Evolutionary conservation across 192 early-diverging fungal species (phyloP).

Genomic region (Chytriomyces confervae): DNA sequence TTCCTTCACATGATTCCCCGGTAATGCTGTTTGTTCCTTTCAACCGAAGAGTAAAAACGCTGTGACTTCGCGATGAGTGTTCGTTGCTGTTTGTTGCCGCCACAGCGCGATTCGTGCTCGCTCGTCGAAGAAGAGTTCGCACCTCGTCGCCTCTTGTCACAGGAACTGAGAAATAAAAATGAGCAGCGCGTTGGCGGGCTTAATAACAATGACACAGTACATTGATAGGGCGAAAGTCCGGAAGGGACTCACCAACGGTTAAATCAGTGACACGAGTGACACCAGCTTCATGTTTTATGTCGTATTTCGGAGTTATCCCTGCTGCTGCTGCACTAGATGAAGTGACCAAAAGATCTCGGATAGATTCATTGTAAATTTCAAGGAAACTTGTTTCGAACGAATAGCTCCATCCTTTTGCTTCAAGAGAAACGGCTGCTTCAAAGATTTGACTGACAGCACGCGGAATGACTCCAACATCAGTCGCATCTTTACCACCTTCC

Average conservation of each 20-base stretch:
- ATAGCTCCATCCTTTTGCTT: slow-evolving; percentile 88
- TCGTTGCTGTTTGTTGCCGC: slow-evolving; percentile 94
- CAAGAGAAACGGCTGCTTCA: slow-evolving; percentile 68
- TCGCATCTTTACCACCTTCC: slow-evolving; percentile 51
- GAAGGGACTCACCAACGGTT: slow-evolving; percentile 55
- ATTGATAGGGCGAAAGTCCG: slow-evolving; percentile 3
- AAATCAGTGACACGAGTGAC: slow-evolving; percentile 81
- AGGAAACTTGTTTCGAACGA: slow-evolving; percentile 85
- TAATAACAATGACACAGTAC: slow-evolving; percentile 29
- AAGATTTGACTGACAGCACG: slow-evolving; percentile 94
- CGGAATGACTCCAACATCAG: slow-evolving; percentile 86
- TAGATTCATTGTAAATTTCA: slow-evolving; percentile 95
- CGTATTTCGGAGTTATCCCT: slow-evolving; percentile 62
- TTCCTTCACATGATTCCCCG: slow-evolving; percentile 72
- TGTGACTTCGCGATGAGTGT: slow-evolving; percentile 90
- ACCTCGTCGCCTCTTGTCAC: slow-evolving; percentile 79
- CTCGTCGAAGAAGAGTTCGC: slow-evolving; percentile 71
- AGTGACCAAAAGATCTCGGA: slow-evolving; percentile 77
- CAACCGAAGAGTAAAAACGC: slow-evolving; percentile 88
- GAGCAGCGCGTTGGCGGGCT: slow-evolving; percentile 24
- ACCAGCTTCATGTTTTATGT: slow-evolving; percentile 80
- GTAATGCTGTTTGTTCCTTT: slow-evolving; percentile 76
- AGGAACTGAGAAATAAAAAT: slow-evolving; percentile 52
- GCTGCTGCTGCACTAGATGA: slow-evolving; percentile 43
- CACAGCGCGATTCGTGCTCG: slow-evolving; percentile 83